phyloP scores from a whole-genome alignment of 345 rosid species.

The Schrenkiella parvula region DNA sequence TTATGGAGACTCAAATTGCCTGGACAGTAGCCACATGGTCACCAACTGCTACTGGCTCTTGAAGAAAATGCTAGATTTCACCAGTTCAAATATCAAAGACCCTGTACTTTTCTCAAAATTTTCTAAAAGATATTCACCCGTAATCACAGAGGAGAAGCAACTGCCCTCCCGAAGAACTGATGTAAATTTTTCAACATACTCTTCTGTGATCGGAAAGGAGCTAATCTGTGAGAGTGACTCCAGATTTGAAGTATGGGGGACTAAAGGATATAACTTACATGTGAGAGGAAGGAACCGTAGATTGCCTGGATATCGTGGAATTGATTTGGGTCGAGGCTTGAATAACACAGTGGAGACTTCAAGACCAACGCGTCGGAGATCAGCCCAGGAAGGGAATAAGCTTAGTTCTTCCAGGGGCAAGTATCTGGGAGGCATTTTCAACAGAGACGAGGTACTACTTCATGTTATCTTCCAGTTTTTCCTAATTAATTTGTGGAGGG shows the following conservation, averaged over 20 bases:
- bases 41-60: conserved; percentile 95
- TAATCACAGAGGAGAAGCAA: conserved; percentile 58
- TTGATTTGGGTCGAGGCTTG: conserved; percentile 56
- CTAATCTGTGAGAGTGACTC: conserved; percentile 72
- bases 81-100: conserved; percentile 63
- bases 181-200: conserved; percentile 75
- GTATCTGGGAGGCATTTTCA: conserved; percentile 52
- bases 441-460: conserved; percentile 72
- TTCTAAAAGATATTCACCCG: conserved; percentile 45
- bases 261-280: conserved; percentile 74
- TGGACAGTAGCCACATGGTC: conserved; percentile 98
- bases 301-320: conserved; percentile 61
- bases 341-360: conserved; percentile 44
- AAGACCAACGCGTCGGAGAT: conserved; percentile 38
- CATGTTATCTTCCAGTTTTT: background rate
- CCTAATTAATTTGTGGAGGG: background rate
- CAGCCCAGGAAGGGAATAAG: conserved; percentile 29
- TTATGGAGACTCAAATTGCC: conserved; percentile 95
- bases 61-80: conserved; percentile 78
- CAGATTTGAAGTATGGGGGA: conserved; percentile 93
- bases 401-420: conserved; percentile 44
- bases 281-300: conserved; percentile 68
- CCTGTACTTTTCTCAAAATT: conserved; percentile 66
- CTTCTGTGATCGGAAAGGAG: conserved; percentile 75
- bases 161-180: conserved; percentile 89